Conservation (phyloP, 768 basidiomycete genomes). For the Termitomyces sp. region DNA sequence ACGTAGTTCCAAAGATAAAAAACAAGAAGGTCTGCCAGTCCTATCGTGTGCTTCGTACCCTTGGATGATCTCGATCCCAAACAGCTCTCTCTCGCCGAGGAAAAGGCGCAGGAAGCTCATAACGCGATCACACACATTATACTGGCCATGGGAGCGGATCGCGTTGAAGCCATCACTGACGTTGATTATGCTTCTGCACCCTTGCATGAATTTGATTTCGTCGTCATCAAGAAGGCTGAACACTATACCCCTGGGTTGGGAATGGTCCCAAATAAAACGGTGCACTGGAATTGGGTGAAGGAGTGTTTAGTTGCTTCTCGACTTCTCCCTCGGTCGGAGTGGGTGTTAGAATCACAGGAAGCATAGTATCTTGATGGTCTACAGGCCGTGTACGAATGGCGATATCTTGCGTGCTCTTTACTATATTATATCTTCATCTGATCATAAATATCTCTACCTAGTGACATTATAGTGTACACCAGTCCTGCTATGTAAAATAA, state of each 20-base stretch:
- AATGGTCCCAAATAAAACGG: conserved; percentile 24
- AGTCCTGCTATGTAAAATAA: not conserved
- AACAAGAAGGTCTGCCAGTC: conserved; percentile 27
- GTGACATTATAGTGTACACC: not conserved
- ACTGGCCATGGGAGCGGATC: conserved; percentile 69
- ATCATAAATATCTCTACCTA: not conserved
- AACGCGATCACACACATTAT: conserved; percentile 59
- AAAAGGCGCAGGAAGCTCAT: conserved; percentile 32
- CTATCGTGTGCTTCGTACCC: not conserved
- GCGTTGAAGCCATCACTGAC: conserved; percentile 62
- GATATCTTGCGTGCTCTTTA: not conserved
- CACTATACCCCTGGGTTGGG: conserved; percentile 22
- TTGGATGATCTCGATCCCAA: conserved; percentile 6
- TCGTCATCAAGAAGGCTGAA: conserved; percentile 51
- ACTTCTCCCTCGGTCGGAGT: conserved; percentile 30
- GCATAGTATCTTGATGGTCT: conserved; percentile 2
- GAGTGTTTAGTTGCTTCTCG: conserved; percentile 66
- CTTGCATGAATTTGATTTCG: conserved; percentile 44
- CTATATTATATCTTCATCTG: not conserved
- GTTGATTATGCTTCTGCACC: conserved; percentile 31
- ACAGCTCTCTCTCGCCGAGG: conserved; percentile 21
- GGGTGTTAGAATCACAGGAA: conserved; percentile 18
- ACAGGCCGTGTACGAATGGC: not conserved
- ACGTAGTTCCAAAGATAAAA: conserved; percentile 45
- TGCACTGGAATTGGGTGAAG: conserved; percentile 70